Base-by-base conservation (phyloP, 805 yeast genomes). In the Wickerhamiella occidentalis region DNA sequence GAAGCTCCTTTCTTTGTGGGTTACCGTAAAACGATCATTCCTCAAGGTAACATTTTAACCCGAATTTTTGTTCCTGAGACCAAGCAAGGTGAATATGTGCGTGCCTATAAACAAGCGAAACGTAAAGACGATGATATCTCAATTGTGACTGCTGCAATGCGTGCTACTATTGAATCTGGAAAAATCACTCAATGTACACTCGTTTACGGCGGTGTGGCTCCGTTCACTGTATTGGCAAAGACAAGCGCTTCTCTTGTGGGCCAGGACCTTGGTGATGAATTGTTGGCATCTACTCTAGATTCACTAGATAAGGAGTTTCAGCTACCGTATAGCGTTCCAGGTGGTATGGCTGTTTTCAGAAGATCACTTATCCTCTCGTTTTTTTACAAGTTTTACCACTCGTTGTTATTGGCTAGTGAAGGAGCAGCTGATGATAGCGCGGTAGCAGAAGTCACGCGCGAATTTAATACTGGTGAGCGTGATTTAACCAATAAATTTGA, bases 41-140 rank as follows among this genome's bases (percentile, higher is more conserved):
- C 71, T n/a, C 54, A 62, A 8, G 58, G 62, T 29, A 61, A 64
- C 6, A 55, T 70, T 21, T 60, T 72, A 40, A 61, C 70, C 11
- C 61, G 60, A 41, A 62, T 72, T 25, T 64, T 65, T 48, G 64
- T 72, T 25, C 75, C 75, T 2, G 71, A 67, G 49, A 64, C 72
- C 1, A 51, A 50, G 23, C 55, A 53, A 11, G 60, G 64, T 40
- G 74, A 71, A 46, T 64, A 61, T 47, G 67, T 71, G 18, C 65
- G 64, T 28, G 60, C 71, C 5, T 72, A 58, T 59, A 72, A 72
- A 55, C 76, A 72, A 56, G 68, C 73, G 23, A 72, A 72, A 61
- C 61, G 76, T 48, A 71, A 71, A 53, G 76, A 72, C 56, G 76
- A 72, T 51, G 76, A 72, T 58, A 72, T 72, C 45, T 71, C 76